Evolutionary conservation across 352 stramenopile species (phyloP).

Genomic region (Globisporangium nagaii): DNA sequence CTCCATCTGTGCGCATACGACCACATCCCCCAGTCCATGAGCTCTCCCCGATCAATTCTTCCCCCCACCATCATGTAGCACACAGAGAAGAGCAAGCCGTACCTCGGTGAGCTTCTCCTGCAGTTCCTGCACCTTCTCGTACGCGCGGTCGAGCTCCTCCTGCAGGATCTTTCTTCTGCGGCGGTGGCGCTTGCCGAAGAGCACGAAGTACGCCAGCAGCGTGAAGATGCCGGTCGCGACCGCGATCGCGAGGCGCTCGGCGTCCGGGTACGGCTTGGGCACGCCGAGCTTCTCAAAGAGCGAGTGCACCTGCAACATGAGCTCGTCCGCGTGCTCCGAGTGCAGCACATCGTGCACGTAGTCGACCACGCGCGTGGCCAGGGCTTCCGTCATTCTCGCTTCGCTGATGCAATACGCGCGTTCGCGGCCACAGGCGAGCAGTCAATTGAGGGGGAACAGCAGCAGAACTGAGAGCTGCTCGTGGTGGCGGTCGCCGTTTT

Average conservation of each 20-base stretch:
- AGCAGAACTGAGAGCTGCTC: not conserved
- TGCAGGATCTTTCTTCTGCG: slow-evolving; percentile 62
- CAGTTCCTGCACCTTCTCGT: slow-evolving; percentile 77
- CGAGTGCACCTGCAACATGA: slow-evolving; percentile 66
- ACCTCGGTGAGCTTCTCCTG: slow-evolving; percentile 78
- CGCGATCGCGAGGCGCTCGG: slow-evolving; percentile 78
- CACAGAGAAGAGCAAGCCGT: not conserved
- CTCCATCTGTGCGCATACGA: slow-evolving; percentile 56
- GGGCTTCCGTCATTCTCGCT: slow-evolving; percentile 36
- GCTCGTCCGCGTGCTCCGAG: slow-evolving; percentile 56
- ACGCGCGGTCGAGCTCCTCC: slow-evolving; percentile 67
- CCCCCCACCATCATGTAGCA: no score
- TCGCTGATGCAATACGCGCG: not conserved
- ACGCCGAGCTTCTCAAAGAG: slow-evolving; percentile 65
- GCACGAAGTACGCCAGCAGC: slow-evolving; percentile 82
- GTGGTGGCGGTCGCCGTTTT: not conserved
- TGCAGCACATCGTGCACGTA: slow-evolving; percentile 81
- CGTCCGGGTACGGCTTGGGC: slow-evolving; percentile 82
- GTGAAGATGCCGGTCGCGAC: slow-evolving; percentile 77
- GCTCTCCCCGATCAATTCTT: no score
- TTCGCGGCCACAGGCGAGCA: not conserved
- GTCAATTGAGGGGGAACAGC: not conserved
- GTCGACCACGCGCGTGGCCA: slow-evolving; percentile 51
- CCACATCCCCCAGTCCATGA: no score
- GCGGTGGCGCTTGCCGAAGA: slow-evolving; percentile 84